Percentiles rank a stretch among this genome's conserved stretches.
Conservation (phyloP, 208 protist species). For the Leishmania braziliensis region DNA sequence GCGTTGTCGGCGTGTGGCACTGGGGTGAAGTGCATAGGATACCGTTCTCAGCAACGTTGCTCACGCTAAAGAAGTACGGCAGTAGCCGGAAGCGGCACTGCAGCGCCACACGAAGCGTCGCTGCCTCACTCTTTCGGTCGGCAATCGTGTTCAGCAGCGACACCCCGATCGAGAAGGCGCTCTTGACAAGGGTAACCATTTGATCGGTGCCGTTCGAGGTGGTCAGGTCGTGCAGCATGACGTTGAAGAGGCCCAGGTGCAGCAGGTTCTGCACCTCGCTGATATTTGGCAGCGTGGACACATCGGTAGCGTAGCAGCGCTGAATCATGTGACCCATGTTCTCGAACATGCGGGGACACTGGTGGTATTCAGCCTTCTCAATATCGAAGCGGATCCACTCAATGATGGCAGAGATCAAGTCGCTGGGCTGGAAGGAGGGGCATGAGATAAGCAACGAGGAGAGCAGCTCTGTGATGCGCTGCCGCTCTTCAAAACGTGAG, state of each 20-base stretch:
- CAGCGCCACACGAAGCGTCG: conserved; percentile 53
- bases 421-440: conserved; percentile 37
- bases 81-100: conserved; percentile 76
- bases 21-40: conserved; percentile 45
- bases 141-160: conserved; percentile 41
- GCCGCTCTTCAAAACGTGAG: conserved; percentile 58
- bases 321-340: conserved; percentile 83
- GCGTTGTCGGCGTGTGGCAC: conserved; percentile 41
- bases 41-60: conserved; percentile 49
- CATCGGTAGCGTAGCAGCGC: conserved; percentile 53
- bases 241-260: conserved; percentile 71
- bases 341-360: conserved; percentile 82
- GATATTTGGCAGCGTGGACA: conserved; percentile 44
- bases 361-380: conserved; percentile 71
- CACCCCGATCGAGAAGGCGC: conserved; percentile 44
- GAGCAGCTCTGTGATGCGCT: conserved; percentile 60
- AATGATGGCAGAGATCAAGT: conserved; percentile 55
- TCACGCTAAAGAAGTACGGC: conserved; percentile 67
- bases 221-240: conserved; percentile 74
- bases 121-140: conserved; percentile 40
- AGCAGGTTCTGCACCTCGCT: conserved; percentile 61
- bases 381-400: conserved; percentile 88
- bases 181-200: conserved; percentile 74
- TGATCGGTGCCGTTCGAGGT: conserved; percentile 49
- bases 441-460: conserved; percentile 53